A percentile compares a stretch with the other conserved stretches of the same genome.
These are phyloP conservation scores for Plasmodium knowlesi DNA, from an alignment of 169 alveolate species.

Conservation along the genomic window DNA sequence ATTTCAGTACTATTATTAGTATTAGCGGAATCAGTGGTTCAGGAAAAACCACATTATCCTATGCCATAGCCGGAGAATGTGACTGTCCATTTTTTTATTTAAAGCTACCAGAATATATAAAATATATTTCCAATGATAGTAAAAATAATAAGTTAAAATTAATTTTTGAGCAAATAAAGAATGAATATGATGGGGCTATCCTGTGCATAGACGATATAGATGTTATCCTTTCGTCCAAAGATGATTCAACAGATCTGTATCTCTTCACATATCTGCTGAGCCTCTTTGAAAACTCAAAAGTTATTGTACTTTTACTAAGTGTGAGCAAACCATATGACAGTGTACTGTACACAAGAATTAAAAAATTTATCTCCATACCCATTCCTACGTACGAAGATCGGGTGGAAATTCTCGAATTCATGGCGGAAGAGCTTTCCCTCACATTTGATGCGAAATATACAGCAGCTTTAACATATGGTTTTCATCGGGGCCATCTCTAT, in stretches of 20 bases:
- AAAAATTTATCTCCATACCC: slow-evolving; percentile 59
- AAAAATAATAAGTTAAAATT: slow-evolving; percentile 63
- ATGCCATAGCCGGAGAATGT: slow-evolving; percentile 94
- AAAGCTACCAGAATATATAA: slow-evolving; percentile 80
- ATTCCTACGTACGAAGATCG: slow-evolving; percentile 72
- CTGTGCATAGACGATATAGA: slow-evolving; percentile 71
- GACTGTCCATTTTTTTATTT: slow-evolving; percentile 84
- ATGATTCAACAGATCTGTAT: slow-evolving; percentile 55
- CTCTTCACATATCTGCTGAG: slow-evolving; percentile 48
- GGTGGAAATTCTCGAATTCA: slow-evolving; percentile 30
- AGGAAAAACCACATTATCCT: slow-evolving; percentile 97
- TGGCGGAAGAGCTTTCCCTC: neutral
- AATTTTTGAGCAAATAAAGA: slow-evolving; percentile 60
- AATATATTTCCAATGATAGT: slow-evolving; percentile 27
- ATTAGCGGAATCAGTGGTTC: slow-evolving; percentile 97
- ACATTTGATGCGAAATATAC: slow-evolving; percentile 29
- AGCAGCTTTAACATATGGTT: slow-evolving; percentile 62
- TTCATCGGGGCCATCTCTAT: slow-evolving; percentile 48
- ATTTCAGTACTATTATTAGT: slow-evolving; percentile 30
- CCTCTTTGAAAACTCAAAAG: slow-evolving; percentile 49
- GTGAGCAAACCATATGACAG: slow-evolving; percentile 67
- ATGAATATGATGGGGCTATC: slow-evolving; percentile 44
- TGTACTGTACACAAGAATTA: slow-evolving; percentile 37
- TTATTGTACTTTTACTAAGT: slow-evolving; percentile 49
- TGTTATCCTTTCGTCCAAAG: slow-evolving; percentile 48